Evolutionary conservation across 495 filamentous ascomycete species (phyloP).

Genomic region (Xylaria acuta): DNA sequence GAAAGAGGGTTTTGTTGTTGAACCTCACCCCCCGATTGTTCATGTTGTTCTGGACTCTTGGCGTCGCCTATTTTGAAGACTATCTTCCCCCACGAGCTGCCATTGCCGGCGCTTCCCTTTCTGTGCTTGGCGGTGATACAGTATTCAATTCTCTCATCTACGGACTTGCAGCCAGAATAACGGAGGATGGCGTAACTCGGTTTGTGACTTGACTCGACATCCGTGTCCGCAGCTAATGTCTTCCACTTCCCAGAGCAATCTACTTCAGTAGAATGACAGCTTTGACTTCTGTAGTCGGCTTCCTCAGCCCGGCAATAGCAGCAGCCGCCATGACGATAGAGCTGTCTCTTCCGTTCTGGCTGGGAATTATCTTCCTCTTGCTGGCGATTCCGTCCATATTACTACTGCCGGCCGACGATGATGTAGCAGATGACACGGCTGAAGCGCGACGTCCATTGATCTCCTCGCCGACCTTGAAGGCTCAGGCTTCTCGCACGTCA

Average conservation of each 20-base stretch:
- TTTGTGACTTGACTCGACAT: conserved; percentile 31
- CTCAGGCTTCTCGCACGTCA: conserved; percentile 26
- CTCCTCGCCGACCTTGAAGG: conserved; percentile 39
- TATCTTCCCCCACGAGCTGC: conserved; percentile 46
- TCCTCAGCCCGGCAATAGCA: conserved; percentile 51
- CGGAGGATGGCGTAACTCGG: conserved; percentile 48
- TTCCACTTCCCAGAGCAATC: conserved; percentile 42
- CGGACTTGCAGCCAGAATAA: conserved; percentile 46
- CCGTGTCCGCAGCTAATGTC: background rate
- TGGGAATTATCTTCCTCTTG: conserved; percentile 46
- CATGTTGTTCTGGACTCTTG: conserved; percentile 49
- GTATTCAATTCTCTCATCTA: conserved; percentile 56
- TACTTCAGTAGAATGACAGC: conserved; percentile 54
- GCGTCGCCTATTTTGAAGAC: conserved; percentile 49
- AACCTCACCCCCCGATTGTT: conserved; percentile 48
- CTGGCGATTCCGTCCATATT: conserved; percentile 44
- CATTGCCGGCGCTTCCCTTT: conserved; percentile 44
- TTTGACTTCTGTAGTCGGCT: conserved; percentile 46
- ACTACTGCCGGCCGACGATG: conserved; percentile 30
- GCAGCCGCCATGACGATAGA: conserved; percentile 48
- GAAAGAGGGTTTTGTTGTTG: conserved; percentile 44
- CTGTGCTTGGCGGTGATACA: conserved; percentile 52
- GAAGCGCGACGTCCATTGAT: conserved; percentile 41
- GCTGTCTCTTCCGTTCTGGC: conserved; percentile 49
- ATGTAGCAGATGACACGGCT: conserved; percentile 15